Evolutionary conservation across 805 yeast species (phyloP).

Genomic region (Yarrowia keelungensis): DNA sequence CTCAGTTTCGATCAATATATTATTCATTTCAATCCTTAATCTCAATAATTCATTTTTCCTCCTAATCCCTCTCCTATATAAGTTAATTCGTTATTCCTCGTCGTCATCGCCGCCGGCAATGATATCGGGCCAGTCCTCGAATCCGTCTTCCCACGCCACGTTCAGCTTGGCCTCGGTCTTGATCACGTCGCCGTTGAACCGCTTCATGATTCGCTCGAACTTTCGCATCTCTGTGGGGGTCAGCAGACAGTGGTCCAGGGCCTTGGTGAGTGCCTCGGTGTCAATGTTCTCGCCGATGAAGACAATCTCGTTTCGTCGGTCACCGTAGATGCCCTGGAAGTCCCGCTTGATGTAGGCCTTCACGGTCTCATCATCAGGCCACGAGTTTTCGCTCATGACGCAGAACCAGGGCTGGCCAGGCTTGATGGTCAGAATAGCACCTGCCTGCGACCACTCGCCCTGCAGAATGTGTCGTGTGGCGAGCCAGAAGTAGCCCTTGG

Average conservation of each 20-base stretch:
- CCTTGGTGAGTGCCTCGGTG: conserved; percentile 47
- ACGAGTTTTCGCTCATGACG: conserved; percentile 49
- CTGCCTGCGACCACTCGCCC: conserved; percentile 58
- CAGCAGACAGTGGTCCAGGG: conserved; percentile 53
- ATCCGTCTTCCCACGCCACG: conserved; percentile 53
- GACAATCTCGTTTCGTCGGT: conserved; percentile 57
- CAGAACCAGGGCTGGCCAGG: conserved; percentile 57
- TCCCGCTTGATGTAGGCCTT: conserved; percentile 50
- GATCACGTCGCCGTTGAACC: conserved; percentile 47
- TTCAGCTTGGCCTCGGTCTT: conserved; percentile 48
- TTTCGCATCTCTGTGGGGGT: conserved; percentile 52
- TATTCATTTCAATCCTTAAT: too few relatives aligned
- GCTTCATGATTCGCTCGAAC: conserved; percentile 47
- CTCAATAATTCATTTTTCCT: conserved; percentile 15
- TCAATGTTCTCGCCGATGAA: conserved; percentile 55
- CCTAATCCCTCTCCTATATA: conserved; percentile 24
- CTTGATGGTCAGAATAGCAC: conserved; percentile 53
- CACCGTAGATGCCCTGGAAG: conserved; percentile 54
- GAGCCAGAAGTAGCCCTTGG: conserved; percentile 57
- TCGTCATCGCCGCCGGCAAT: conserved; percentile 28
- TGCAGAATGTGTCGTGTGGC: conserved; percentile 54
- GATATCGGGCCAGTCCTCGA: conserved; percentile 53
- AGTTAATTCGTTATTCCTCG: conserved; percentile 16
- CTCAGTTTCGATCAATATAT: background rate
- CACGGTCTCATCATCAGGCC: conserved; percentile 51